A percentile compares a stretch with the other conserved stretches of the same genome.
Evolutionary conservation across 768 basidiomycete species (phyloP).

Genomic region (Chlorophyllum brunneum): DNA sequence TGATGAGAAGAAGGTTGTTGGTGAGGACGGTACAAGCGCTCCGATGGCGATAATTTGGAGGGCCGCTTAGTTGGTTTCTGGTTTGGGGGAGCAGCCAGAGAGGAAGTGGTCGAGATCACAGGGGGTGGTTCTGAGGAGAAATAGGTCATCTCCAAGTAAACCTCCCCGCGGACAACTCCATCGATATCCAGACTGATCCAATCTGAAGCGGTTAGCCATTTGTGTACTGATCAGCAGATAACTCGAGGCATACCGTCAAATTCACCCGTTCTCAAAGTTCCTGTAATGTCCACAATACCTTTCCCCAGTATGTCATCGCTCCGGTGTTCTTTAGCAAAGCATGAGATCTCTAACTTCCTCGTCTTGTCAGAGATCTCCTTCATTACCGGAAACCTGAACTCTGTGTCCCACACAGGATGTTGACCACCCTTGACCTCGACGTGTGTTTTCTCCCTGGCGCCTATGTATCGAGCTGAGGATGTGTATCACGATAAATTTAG

Average conservation of each 20-base stretch:
- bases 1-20: constrained; percentile 17
- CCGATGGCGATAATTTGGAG: constrained; percentile 49
- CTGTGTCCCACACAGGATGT: constrained; percentile 90
- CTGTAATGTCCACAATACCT: constrained; percentile 69
- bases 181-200: constrained; percentile 32
- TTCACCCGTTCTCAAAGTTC: constrained; percentile 81
- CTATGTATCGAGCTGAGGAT: constrained; percentile 23
- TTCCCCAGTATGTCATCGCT: constrained; percentile 77
- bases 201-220: constrained; percentile 19
- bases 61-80: constrained; percentile 38
- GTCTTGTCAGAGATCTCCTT: constrained; percentile 51
- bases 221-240: background rate
- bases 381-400: constrained; percentile 73
- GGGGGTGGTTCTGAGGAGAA: constrained; percentile 69
- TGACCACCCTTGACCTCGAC: constrained; percentile 86
- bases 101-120: constrained; percentile 22
- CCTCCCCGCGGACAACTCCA: constrained; percentile 71
- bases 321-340: constrained; percentile 74
- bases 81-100: constrained; percentile 19
- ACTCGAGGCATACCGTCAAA: constrained; percentile 75
- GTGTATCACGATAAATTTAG: background rate
- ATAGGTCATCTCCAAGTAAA: constrained; percentile 94
- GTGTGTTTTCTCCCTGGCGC: constrained; percentile 62
- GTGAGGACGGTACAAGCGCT: constrained; percentile 45
- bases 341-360: constrained; percentile 67